Percentiles rank a stretch among this genome's conserved stretches.
These are phyloP conservation scores for Talaromyces sp. DNA, from an alignment of 2,329 filamentous ascomycete species.

Conservation along the genomic window DNA sequence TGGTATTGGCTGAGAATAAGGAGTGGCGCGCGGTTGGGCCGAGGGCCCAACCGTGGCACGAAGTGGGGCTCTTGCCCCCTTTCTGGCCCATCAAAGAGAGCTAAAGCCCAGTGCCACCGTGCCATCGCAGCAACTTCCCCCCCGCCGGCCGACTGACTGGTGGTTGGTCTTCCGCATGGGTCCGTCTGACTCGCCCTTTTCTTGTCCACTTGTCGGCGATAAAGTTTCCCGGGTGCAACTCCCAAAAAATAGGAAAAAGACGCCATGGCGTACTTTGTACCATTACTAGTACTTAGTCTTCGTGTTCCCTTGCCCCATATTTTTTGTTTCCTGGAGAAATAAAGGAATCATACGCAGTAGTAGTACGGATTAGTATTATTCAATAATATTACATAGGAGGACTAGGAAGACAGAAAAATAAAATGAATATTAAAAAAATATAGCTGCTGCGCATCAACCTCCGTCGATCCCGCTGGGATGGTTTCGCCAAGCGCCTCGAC, in stretches of 20 bases:
- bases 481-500: background rate
- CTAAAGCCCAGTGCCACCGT: background rate
- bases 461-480: background rate
- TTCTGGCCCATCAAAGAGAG: background rate
- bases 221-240: constrained; percentile 7
- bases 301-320: background rate
- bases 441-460: background rate
- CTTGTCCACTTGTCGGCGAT: background rate
- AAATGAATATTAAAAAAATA: too few relatives aligned
- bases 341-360: background rate
- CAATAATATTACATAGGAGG: too few relatives aligned
- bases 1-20: background rate
- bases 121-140: background rate
- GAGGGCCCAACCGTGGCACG: background rate
- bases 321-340: background rate
- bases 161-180: background rate
- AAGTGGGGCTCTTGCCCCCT: background rate
- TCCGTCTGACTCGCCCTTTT: background rate
- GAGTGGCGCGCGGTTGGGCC: background rate
- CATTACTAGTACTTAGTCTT: background rate
- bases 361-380: too few relatives aligned
- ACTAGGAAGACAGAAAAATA: too few relatives aligned
- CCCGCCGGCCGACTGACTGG: background rate
- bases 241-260: background rate
- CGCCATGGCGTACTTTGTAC: background rate